Evolutionary conservation across 306 rosid species (phyloP).

Genomic region (Elaeagnus macrophylla): DNA sequence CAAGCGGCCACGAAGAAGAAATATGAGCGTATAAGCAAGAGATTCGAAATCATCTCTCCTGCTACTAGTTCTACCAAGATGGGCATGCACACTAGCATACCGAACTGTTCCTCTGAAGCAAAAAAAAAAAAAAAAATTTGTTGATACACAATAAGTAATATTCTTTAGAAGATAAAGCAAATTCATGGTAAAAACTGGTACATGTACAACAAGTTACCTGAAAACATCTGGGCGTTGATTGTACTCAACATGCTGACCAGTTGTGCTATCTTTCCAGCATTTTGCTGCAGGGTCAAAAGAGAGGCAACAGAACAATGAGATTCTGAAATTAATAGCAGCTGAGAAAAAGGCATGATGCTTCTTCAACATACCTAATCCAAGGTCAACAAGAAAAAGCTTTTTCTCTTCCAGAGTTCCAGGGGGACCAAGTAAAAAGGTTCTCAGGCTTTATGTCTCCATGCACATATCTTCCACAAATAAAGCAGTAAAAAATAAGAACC

Average conservation of each 20-base stretch:
- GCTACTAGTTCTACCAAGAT: slow-evolving; percentile 92
- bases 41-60: slow-evolving; percentile 94
- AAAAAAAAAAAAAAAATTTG: slow-evolving; percentile 8
- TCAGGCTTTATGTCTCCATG: slow-evolving; percentile 97
- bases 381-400: no score
- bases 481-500: no score
- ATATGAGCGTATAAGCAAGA: slow-evolving; percentile 78
- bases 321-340: slow-evolving; percentile 10
- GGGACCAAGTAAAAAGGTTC: slow-evolving; percentile 89
- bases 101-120: slow-evolving; percentile 80
- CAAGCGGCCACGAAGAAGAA: slow-evolving; percentile 82
- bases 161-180: neutral
- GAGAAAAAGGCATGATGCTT: no score
- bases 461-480: slow-evolving; percentile 91
- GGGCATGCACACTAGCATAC: slow-evolving; percentile 97
- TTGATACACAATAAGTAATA: slow-evolving; percentile 1
- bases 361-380: slow-evolving; percentile 74
- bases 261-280: slow-evolving; percentile 75
- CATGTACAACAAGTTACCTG: slow-evolving; percentile 50
- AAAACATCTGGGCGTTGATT: slow-evolving; percentile 96
- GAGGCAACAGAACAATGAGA: neutral
- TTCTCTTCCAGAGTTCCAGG: slow-evolving; percentile 85
- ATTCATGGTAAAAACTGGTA: neutral
- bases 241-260: slow-evolving; percentile 82
- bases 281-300: slow-evolving; percentile 45